These are phyloP conservation scores for Saposhnikovia divaricata DNA, from an alignment of 129 eudicot species.

Conservation along the genomic window DNA sequence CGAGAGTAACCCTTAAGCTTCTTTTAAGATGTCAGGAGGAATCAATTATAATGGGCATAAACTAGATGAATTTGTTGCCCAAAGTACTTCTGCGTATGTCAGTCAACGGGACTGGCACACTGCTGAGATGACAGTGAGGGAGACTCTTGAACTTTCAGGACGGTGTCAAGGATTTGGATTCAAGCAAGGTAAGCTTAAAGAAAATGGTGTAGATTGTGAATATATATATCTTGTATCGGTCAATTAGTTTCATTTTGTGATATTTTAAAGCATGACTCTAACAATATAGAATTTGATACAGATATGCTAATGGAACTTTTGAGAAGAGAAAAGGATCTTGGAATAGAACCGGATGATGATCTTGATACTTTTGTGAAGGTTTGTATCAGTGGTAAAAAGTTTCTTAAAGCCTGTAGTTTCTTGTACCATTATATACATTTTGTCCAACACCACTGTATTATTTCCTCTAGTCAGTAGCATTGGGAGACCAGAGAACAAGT, in stretches of 20 bases:
- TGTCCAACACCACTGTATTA: background rate
- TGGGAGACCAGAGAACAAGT: constrained; percentile 73
- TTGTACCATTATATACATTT: background rate
- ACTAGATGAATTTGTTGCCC: constrained; percentile 79
- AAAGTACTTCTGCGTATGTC: constrained; percentile 75
- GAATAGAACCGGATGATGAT: constrained; percentile 77
- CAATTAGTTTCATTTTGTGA: background rate
- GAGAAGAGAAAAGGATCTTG: constrained; percentile 67
- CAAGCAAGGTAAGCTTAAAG: constrained; percentile 48
- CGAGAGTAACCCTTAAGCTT: constrained; percentile 6
- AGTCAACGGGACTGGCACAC: constrained; percentile 80
- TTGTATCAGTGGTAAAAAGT: constrained; percentile 15
- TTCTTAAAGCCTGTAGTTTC: constrained; percentile 5
- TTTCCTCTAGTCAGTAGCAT: constrained; percentile 60
- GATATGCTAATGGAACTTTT: constrained; percentile 90
- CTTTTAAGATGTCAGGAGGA: constrained; percentile 60
- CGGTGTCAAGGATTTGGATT: constrained; percentile 75
- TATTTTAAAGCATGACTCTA: constrained; percentile 11
- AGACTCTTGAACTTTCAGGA: constrained; percentile 78
- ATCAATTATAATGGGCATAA: constrained; percentile 72
- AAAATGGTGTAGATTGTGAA: background rate
- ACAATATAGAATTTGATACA: constrained; percentile 20
- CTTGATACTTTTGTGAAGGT: constrained; percentile 88
- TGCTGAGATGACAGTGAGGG: constrained; percentile 95
- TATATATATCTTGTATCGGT: background rate